phyloP scores from a whole-genome alignment of 331 rosid species.

The Rosa hybrid region DNA sequence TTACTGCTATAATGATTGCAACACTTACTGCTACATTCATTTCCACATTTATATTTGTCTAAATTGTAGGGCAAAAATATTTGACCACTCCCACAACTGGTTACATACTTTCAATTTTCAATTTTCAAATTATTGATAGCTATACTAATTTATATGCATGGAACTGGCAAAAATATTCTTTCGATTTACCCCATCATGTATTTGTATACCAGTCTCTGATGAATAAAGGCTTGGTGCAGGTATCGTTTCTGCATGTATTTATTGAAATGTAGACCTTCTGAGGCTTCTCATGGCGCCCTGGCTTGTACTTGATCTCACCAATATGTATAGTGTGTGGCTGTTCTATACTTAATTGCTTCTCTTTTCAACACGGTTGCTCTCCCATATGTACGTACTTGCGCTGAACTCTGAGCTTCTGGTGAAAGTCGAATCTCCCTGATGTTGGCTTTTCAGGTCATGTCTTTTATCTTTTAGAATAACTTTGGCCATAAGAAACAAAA shows the following conservation, averaged over 20 bases:
- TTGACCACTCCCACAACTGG: background rate
- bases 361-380: background rate
- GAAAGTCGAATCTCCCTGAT: conserved; percentile 7
- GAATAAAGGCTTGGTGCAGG: conserved; percentile 1
- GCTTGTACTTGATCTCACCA: background rate
- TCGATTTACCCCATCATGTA: background rate
- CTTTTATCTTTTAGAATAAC: background rate
- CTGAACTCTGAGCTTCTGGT: conserved; percentile 3
- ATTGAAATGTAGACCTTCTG: background rate
- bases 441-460: background rate
- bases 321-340: background rate
- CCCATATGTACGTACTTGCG: background rate
- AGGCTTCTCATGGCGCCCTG: conserved; percentile 4
- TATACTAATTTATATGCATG: background rate
- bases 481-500: background rate
- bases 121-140: background rate
- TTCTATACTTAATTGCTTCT: background rate
- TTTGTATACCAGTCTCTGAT: no score
- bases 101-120: background rate
- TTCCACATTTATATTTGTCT: no score
- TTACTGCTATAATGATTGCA: no score
- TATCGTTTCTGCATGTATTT: background rate
- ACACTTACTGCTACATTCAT: no score
- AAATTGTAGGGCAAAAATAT: no score
- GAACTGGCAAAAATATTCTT: background rate